A percentile compares a stretch with the other conserved stretches of the same genome.
phyloP scores from a whole-genome alignment of 2,329 filamentous ascomycete species.

The Colletotrichum siamense region DNA sequence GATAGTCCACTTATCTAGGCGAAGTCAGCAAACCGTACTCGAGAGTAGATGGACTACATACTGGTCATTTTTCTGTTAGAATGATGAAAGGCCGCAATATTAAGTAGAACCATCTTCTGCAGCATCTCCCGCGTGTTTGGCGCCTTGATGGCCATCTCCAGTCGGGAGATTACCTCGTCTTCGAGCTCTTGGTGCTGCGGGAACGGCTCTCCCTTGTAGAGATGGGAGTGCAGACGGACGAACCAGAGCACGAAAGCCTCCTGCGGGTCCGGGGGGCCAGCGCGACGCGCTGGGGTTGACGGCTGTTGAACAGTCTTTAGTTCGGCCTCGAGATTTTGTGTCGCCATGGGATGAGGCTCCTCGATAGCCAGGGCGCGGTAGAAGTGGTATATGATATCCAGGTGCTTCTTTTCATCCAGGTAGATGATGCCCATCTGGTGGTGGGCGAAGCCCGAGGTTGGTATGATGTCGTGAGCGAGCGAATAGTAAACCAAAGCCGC shows the following conservation, averaged over 20 bases:
- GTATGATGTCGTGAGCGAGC: conserved; percentile 79
- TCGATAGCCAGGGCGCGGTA: conserved; percentile 81
- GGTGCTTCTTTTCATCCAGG: conserved; percentile 77
- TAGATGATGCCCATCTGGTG: conserved; percentile 92
- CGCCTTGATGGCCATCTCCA: conserved; percentile 76
- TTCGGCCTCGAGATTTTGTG: conserved; percentile 78
- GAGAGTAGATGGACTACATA: conserved; percentile 28
- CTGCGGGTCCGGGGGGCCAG: conserved; percentile 55
- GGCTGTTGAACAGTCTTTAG: conserved; percentile 63
- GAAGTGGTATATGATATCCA: conserved; percentile 87
- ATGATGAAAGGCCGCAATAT: conserved; percentile 82
- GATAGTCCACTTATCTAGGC: conserved; percentile 50
- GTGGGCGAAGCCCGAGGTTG: conserved; percentile 80
- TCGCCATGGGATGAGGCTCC: conserved; percentile 76
- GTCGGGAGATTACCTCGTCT: conserved; percentile 80
- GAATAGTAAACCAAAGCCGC: conserved; percentile 84
- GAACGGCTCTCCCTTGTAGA: conserved; percentile 79
- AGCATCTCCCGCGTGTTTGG: conserved; percentile 68
- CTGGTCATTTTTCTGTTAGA: conserved; percentile 64
- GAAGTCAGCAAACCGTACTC: background rate
- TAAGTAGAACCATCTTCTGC: conserved; percentile 83
- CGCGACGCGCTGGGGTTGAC: conserved; percentile 33
- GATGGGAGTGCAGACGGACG: conserved; percentile 82
- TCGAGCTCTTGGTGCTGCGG: conserved; percentile 81
- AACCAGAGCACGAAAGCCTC: conserved; percentile 81